Conservation (phyloP, 192 early-diverging fungal genomes). For the Backusella liffmaniae region DNA sequence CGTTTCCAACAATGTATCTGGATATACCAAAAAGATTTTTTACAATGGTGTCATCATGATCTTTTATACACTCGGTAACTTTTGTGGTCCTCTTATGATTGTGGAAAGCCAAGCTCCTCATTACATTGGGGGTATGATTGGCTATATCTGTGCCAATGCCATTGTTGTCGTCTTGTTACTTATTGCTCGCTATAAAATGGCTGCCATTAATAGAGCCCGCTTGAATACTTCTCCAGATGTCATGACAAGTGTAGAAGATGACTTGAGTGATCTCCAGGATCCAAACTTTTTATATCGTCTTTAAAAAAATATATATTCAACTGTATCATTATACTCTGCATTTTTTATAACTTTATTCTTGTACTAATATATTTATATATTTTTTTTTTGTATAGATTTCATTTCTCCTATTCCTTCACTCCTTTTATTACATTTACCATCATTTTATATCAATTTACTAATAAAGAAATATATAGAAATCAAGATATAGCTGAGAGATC, state of each 20-base stretch:
- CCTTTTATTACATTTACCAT: not conserved
- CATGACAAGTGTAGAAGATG: conserved; percentile 6
- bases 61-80: conserved; percentile 24
- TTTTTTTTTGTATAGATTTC: not conserved
- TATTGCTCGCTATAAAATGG: conserved; percentile 18
- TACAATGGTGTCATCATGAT: conserved; percentile 16
- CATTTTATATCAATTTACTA: not conserved
- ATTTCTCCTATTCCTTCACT: not conserved
- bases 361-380: not conserved
- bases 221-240: not conserved
- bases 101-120: conserved; percentile 12
- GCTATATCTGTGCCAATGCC: conserved; percentile 19
- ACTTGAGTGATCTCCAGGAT: conserved; percentile 13
- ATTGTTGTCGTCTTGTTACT: conserved; percentile 12
- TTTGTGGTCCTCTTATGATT: conserved; percentile 26
- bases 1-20: conserved; percentile 9
- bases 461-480: not conserved
- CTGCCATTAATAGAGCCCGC: not conserved
- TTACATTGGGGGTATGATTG: conserved; percentile 25
- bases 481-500: not conserved
- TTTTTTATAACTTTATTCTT: not conserved
- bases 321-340: not conserved
- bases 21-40: conserved; percentile 27
- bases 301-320: not conserved
- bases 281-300: conserved; percentile 20